Evolutionary conservation across 2,329 filamentous ascomycete genomes (phyloP), one percentile per base, ranked within the genome.

Genomic region (Hypoxylon sp.): DNA sequence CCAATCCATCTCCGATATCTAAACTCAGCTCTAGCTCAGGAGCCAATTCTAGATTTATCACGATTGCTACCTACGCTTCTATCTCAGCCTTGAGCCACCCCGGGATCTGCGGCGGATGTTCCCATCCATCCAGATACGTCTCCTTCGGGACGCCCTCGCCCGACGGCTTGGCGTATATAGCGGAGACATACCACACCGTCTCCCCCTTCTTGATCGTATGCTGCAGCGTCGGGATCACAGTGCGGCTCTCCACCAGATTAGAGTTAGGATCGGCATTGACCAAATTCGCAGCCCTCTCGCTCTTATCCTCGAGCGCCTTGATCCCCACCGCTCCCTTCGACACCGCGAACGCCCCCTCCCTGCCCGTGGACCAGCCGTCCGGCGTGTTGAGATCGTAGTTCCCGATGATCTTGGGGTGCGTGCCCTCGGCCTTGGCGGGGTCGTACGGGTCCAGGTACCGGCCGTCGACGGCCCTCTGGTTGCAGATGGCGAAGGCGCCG

Each of bases 221-320:
- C 75, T 90, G 87, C 74, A 94, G 79, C 31, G 90, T 90, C 24
- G 92, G 92, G 72, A 94, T 87, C 46, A 91, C 85, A 3, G 91
- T 93, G 65, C 92, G 83, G 65, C 89, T 88, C 80, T 93, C 90
- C 2, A 94, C 84, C 35, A 94, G 80, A 79, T 94, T 94, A 52
- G 90, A 92, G 80, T 94, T 94, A 5, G 92, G 91, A 77, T 94
- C 92, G 10, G 91, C 91, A 63, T 93, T 89, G 52, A 94, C 88
- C 26, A 93, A 83, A 76, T 86, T 89, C 2, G 91, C 92, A 59
- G 79, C 80, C 19, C 91, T 83, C 13, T 76, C 79, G 6, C 80
- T 82, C 8, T 76, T 81, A 3, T 65, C 65, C 75, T 83, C 91
- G 61, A 84, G 81, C 70, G 80, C 90, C 77, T 72, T 87, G 83